phyloP scores from a whole-genome alignment of 192 early-diverging fungal genomes.

The Dimargaris verticillata region DNA sequence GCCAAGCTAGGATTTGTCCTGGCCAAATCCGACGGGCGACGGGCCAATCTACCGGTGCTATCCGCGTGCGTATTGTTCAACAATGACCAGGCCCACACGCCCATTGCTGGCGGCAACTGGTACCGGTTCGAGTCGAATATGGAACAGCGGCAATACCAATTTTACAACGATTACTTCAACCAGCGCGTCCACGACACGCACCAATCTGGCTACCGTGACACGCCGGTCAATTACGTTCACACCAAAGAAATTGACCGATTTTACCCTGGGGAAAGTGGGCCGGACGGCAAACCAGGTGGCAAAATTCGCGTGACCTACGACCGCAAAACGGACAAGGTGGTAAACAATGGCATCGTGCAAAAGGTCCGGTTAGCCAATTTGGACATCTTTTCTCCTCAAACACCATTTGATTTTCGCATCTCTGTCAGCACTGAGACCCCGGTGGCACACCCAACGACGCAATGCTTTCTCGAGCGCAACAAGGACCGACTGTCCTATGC shows the following conservation, averaged over 20 bases:
- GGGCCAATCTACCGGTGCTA: constrained; percentile 42
- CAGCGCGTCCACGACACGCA: constrained; percentile 39
- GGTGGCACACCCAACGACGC: constrained; percentile 23
- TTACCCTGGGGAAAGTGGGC: constrained; percentile 17
- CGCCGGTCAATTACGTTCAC: constrained; percentile 49
- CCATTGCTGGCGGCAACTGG: constrained; percentile 3
- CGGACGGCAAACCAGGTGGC: constrained; percentile 12
- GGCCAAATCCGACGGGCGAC: constrained; percentile 39
- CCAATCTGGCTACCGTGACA: constrained; percentile 27
- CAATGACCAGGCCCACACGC: constrained; percentile 38
- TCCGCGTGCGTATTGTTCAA: neutral
- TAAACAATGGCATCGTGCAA: constrained; percentile 39
- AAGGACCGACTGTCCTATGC: constrained; percentile 82
- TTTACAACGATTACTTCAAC: constrained; percentile 73
- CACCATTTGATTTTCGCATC: constrained; percentile 71
- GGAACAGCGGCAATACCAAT: constrained; percentile 68
- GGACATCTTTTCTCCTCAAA: constrained; percentile 70
- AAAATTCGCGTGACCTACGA: constrained; percentile 47
- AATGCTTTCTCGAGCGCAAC: constrained; percentile 41
- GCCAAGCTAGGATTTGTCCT: constrained; percentile 76
- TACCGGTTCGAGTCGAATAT: constrained; percentile 71
- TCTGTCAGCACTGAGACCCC: constrained; percentile 58
- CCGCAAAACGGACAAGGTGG: constrained; percentile 37
- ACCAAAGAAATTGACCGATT: constrained; percentile 58
- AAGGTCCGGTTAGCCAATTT: constrained; percentile 71